Base-by-base conservation (phyloP, 345 rosid species). In the Moricandia arvensis region DNA sequence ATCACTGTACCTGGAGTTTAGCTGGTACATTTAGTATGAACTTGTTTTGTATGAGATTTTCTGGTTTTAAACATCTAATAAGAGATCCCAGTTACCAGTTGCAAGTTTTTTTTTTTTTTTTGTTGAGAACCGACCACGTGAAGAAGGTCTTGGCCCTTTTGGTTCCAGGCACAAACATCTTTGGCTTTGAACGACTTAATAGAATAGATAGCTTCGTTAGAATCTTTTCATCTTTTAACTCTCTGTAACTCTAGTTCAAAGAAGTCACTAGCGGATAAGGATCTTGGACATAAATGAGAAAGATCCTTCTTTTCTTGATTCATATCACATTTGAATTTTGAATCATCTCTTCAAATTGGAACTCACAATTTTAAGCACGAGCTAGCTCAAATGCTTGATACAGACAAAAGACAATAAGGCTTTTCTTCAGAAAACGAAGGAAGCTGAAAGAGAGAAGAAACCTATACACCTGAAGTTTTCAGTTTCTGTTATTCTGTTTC, bases 401-500 rank as follows among this genome's bases (percentile, higher is more conserved):
- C 5, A 33, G 43, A 76, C 63, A 78, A 85, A 75, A 78, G 81
- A 70, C 61, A 81, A 64, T 63, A 49, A 76, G 51, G 38, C 64
- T 75, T 81, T 61, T 76, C 65, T 37, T 35, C 74, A 79, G 43
- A 55, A 80, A 34, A 64, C 30, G 66, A 16, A 24, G 24, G 66
- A 16, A 24, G 24, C 1, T 21, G 24, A 21, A 21, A 33, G 53
- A 49, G 51, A 13, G 21, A 63, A 66, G 73, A 75, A 75, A 68
- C 72, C 85, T 85, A 60, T 85, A 76, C 79, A 85, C 75, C 73
- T 73, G 27, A 53, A 41, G 79, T 31, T 73, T 73, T 89, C 84
- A 91, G 85, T 75, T 87, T 79, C 79, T 74, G 54, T 45, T 72
- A 69, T 78, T 86, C 31, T 84, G 86, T 73, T 81, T 84, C 76